These are phyloP conservation scores for Clavispora santaluciae DNA, from an alignment of 805 yeast species.

Conservation along the genomic window DNA sequence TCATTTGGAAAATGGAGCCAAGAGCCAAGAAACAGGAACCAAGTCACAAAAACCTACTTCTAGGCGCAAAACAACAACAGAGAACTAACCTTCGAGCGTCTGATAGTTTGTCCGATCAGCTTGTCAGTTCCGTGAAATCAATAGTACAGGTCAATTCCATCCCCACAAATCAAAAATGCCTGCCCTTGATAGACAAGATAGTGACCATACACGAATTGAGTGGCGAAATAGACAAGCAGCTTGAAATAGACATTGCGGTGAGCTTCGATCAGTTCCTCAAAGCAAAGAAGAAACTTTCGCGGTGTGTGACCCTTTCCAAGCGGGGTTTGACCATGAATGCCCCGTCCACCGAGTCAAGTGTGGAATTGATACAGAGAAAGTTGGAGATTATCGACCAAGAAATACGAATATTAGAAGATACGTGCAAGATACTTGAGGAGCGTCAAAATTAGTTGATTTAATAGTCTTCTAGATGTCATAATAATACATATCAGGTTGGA, in stretches of 20 bases:
- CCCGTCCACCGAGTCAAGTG: constrained; percentile 6
- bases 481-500: background rate
- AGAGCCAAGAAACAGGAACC: constrained; percentile 5
- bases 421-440: constrained; percentile 27
- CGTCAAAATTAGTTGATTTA: background rate
- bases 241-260: constrained; percentile 27
- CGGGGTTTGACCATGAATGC: constrained; percentile 9
- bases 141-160: constrained; percentile 24
- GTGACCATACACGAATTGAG: constrained; percentile 38
- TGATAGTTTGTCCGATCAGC: constrained; percentile 21
- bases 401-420: constrained; percentile 62
- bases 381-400: constrained; percentile 72
- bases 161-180: constrained; percentile 8
- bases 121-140: constrained; percentile 19
- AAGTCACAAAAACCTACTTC: constrained; percentile 24
- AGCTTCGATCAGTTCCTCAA: constrained; percentile 13
- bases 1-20: background rate
- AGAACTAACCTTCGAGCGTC: constrained; percentile 23
- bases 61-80: constrained; percentile 33
- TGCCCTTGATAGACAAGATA: constrained; percentile 28
- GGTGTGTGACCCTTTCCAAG: constrained; percentile 4
- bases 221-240: constrained; percentile 32
- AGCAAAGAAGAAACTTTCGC: constrained; percentile 9
- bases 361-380: constrained; percentile 23
- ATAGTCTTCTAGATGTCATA: background rate